Conservation (phyloP, 495 filamentous ascomycete species). For the Aspergillus panamensis region DNA sequence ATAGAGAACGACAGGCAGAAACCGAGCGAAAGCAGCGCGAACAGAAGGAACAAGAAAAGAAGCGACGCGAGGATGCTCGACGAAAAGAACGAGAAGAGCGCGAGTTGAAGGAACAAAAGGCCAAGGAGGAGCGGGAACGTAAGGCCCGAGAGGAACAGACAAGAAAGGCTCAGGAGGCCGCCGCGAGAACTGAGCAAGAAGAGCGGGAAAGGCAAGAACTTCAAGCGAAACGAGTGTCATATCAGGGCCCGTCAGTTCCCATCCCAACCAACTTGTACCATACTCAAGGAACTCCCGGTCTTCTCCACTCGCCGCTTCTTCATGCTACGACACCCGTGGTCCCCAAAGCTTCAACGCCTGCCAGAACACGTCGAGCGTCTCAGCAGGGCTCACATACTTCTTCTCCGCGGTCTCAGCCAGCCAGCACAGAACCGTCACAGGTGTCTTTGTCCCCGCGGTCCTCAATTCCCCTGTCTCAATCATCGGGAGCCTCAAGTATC, state of each 20-base stretch:
- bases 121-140: conserved; percentile 63
- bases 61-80: conserved; percentile 57
- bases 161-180: conserved; percentile 46
- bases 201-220: conserved; percentile 50
- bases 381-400: conserved; percentile 74
- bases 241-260: conserved; percentile 38
- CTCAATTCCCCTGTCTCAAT: conserved; percentile 34
- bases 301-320: conserved; percentile 72
- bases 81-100: conserved; percentile 69
- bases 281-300: conserved; percentile 35
- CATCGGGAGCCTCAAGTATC: conserved; percentile 30
- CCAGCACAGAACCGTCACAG: conserved; percentile 37
- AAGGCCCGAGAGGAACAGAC: conserved; percentile 62
- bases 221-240: conserved; percentile 43
- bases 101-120: conserved; percentile 67
- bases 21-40: conserved; percentile 68
- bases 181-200: conserved; percentile 47
- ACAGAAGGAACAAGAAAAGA: conserved; percentile 69
- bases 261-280: conserved; percentile 54
- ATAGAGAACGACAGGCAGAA: conserved; percentile 78
- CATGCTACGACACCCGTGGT: conserved; percentile 73
- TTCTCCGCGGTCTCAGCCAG: conserved; percentile 53
- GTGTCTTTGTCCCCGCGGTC: conserved; percentile 41
- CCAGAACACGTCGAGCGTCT: conserved; percentile 69
- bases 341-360: conserved; percentile 78